Evolutionary conservation across 2,329 filamentous ascomycete species (phyloP), one percentile per base, ranked within the genome.

Genomic region (Ascochyta koolunga): DNA sequence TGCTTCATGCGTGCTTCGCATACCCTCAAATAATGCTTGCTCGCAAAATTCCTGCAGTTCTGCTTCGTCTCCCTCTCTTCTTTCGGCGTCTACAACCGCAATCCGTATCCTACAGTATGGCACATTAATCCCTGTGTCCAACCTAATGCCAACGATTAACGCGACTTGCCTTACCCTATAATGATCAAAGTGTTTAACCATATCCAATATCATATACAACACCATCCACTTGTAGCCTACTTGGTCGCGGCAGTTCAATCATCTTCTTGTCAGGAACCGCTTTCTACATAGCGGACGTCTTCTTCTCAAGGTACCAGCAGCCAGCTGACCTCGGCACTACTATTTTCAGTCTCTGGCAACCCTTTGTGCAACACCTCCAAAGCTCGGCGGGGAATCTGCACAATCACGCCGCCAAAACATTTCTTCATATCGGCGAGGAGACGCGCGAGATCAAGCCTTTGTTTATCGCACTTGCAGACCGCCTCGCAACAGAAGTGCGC

Each of bases 131-230:
- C 33, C 41, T 60, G 63, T 48, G 45, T 56, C 45, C 42, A 58
- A 37, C 38, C 47, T 64, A 70, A 68, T 70, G 59, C 58, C 58
- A 61, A 64, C 56, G 54, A 61, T 52, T 61, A 43, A 55, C 19
- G 62, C 63, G 44, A 62, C 18, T 36, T 21, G 44, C 21, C 25
- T 56, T 39, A 42, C 38, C 59, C 45, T 40, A 50, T 53, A 52
- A 72, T 68, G 68, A 55, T 55, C 18, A 50, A 45, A 51, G 37
- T 59, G 37, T 48, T 61, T 41, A 58, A 65, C 47, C 48, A 38
- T 19, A 54, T 64, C 36, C 64, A 62, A 54, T 58, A 68, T 40
- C 64, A 63, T 45, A 54, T 61, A 41, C 64, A 67, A 50, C 56
- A 41, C 33, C 61, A 63, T 44, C 64, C 67, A 31, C 49, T 68